Evolutionary conservation across 2,329 filamentous ascomycete species (phyloP), one percentile per base, ranked within the genome.

Genomic region (Polychaeton citri): DNA sequence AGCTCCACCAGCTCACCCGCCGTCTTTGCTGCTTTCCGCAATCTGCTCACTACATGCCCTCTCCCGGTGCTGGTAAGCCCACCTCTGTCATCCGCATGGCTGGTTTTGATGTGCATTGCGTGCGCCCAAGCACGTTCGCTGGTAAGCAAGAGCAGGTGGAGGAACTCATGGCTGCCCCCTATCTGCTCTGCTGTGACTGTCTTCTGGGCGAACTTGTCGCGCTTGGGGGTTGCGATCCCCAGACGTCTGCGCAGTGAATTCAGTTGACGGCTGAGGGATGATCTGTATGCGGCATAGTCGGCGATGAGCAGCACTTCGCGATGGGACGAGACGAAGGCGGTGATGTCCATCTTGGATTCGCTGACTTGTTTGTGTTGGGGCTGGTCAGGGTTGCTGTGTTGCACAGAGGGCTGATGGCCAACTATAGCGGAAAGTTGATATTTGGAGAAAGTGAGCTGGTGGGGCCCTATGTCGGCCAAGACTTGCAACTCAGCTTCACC

Each of bases 301-400:
- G 86, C 87, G 46, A 90, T 78, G 19, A 93, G 73, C 35, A 95
- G 78, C 24, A 84, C 84, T 57, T 93, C 82, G 44, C 90, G 73
- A 46, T 81, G 78, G 36, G 77, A 75, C 53, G 86, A 72, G 48
- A 96, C 67, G 45, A 84, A 87, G 48, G 75, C 75, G 38, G 90
- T 96, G 60, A 96, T 84, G 45, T 95, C 84, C 88, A 96, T 95
- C n/a, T n/a, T n/a, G n/a, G n/a, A n/a, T n/a, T n/a, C n/a, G n/a
- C n/a, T n/a, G n/a, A n/a, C n/a, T n/a, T n/a, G n/a, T n/a, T n/a
- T n/a, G n/a, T n/a, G n/a, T n/a, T n/a, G n/a, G n/a, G n/a, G n/a
- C n/a, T n/a, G n/a, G n/a, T n/a, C n/a, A n/a, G n/a, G n/a, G n/a
- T n/a, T n/a, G n/a, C n/a, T n/a, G n/a, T n/a, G n/a, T n/a, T n/a